Evolutionary conservation across 371 early-diverging fungal species (phyloP).

Genomic region (Dichotomocladium elegans): DNA sequence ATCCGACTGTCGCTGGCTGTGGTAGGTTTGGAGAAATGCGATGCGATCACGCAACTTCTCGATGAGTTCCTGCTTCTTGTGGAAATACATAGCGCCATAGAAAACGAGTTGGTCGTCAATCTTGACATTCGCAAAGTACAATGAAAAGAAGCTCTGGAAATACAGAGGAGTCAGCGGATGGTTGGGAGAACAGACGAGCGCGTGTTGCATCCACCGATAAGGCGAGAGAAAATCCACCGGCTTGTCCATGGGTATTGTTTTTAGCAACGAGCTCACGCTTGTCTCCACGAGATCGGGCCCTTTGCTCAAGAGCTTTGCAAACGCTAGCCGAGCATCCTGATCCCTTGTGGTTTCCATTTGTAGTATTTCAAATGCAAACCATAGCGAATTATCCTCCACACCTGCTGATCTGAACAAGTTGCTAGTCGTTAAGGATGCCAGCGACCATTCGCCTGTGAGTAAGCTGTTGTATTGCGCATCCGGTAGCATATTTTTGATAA

Average conservation of each 20-base stretch:
- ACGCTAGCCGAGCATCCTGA: constrained; percentile 25
- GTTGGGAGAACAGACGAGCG: constrained; percentile 41
- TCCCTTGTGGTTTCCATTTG: constrained; percentile 53
- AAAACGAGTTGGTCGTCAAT: constrained; percentile 15
- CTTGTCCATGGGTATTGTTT: constrained; percentile 31
- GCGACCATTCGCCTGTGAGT: constrained; percentile 54
- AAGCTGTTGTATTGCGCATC: constrained; percentile 42
- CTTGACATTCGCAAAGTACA: constrained; percentile 48
- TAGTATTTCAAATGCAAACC: constrained; percentile 61
- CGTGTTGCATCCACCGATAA: constrained; percentile 59
- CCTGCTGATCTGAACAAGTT: constrained; percentile 46
- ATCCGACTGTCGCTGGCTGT: constrained; percentile 27
- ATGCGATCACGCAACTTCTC: constrained; percentile 45
- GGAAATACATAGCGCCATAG: constrained; percentile 52
- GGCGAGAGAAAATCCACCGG: constrained; percentile 52
- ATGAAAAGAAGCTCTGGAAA: constrained; percentile 63
- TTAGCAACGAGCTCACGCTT: constrained; percentile 31
- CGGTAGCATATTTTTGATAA: constrained; percentile 40
- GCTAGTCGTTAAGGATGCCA: constrained; percentile 40
- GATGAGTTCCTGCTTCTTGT: constrained; percentile 39
- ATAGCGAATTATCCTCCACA: constrained; percentile 38
- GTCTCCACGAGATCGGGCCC: constrained; percentile 9
- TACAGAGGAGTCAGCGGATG: constrained; percentile 55
- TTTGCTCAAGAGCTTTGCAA: constrained; percentile 34
- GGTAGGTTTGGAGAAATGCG: constrained; percentile 38